A percentile compares a stretch with the other conserved stretches of the same genome.
Conservation (phyloP, 2,329 filamentous ascomycete genomes). For the Dendryphion nanum region DNA sequence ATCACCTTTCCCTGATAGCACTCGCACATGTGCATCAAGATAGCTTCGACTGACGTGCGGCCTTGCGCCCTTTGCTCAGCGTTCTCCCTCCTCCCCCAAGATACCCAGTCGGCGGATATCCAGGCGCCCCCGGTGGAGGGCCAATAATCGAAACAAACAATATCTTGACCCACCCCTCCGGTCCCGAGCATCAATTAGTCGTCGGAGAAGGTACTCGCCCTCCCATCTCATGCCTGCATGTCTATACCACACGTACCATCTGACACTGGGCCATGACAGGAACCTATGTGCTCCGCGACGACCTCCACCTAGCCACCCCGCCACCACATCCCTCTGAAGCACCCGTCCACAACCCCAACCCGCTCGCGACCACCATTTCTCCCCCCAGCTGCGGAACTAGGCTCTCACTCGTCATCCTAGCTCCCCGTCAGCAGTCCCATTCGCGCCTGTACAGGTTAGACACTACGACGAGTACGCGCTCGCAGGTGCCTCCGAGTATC, state of each 20-base stretch:
- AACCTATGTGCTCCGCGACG: constrained; percentile 86
- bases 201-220: constrained; percentile 78
- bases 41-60: constrained; percentile 23
- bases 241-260: no score
- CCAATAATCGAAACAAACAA: constrained; percentile 95
- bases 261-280: constrained; percentile 53
- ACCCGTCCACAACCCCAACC: constrained; percentile 82
- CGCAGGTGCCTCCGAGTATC: constrained; percentile 46
- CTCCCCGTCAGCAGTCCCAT: constrained; percentile 49
- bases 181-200: constrained; percentile 83
- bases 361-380: constrained; percentile 78
- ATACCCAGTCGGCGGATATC: constrained; percentile 75
- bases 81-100: constrained; percentile 82
- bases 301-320: constrained; percentile 87
- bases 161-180: constrained; percentile 73
- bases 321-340: constrained; percentile 94
- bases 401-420: constrained; percentile 72
- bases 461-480: constrained; percentile 42
- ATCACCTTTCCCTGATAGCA: constrained; percentile 16
- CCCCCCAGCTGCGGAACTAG: constrained; percentile 85
- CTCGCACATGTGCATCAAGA: constrained; percentile 14
- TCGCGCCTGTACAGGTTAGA: constrained; percentile 42
- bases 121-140: constrained; percentile 67
- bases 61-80: constrained; percentile 13
- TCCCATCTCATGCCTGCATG: no score